Percentiles rank a stretch among this genome's conserved stretches.
Evolutionary conservation across 768 basidiomycete species (phyloP).

Genomic region (Pholiota molesta): DNA sequence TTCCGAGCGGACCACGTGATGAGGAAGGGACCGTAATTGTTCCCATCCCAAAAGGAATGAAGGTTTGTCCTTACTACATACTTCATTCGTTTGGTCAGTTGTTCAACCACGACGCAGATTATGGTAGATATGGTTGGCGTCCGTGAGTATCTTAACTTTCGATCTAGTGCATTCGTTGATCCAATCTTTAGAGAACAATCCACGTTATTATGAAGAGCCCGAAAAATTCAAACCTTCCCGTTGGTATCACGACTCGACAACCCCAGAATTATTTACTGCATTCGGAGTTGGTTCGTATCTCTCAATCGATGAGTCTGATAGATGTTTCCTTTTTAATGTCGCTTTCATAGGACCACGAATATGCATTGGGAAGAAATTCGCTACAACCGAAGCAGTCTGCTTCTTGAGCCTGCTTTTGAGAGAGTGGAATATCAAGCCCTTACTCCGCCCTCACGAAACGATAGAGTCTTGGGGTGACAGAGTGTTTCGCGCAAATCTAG

Average conservation of each 20-base stretch:
- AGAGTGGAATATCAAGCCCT: constrained; percentile 53
- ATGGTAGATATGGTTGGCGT: neutral
- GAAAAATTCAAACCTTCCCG: constrained; percentile 5
- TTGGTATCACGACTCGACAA: neutral
- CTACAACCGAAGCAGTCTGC: constrained; percentile 50
- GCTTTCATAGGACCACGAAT: constrained; percentile 28
- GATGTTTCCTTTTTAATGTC: neutral
- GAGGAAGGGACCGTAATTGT: neutral
- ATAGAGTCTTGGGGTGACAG: constrained; percentile 37
- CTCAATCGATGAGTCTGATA: neutral
- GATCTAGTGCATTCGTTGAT: neutral
- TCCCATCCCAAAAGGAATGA: constrained; percentile 1
- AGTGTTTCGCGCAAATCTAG: constrained; percentile 37
- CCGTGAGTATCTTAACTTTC: neutral
- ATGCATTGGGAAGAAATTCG: constrained; percentile 59
- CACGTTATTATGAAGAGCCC: constrained; percentile 2
- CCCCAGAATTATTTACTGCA: neutral
- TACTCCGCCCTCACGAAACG: constrained; percentile 40
- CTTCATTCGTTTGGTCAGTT: neutral
- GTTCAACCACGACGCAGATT: neutral
- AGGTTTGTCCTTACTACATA: neutral
- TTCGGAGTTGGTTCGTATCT: constrained; percentile 3
- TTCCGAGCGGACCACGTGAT: neutral
- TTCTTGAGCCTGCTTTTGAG: constrained; percentile 52
- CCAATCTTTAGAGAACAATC: neutral